Base-by-base conservation (phyloP, 108 stramenopile species). In the Chaetoceros tenuissimus region DNA sequence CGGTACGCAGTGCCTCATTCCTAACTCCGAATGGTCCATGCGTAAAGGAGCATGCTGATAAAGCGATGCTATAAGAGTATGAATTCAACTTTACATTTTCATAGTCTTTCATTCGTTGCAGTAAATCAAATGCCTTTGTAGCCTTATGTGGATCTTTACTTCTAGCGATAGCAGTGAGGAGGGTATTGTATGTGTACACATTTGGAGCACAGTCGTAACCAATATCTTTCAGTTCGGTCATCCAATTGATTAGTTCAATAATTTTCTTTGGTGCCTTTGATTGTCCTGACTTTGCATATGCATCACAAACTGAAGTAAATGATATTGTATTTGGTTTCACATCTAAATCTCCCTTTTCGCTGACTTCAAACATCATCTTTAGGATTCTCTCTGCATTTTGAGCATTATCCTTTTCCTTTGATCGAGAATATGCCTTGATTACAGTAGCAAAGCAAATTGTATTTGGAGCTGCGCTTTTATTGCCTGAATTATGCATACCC, bases 261-360 rank as follows among this genome's bases (percentile, higher is more conserved):
- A 40, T 13, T 13, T 40, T 40, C 34, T 40, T 40, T 10, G 13
- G 8, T 5, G 34, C 34, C 13, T 13, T 40, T 40, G 34, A 40
- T 10, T 40, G 8, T 10, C 49, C 49, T 10, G 24, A 25, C 23
- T 26, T 51, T 5, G 49, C 5, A 5, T 16, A 51, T 25, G 49
- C 49, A 51, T 51, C 25, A 16, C 23, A 25, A 26, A 51, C 49
- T 24, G 49, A 51, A 51, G 24, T 51, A 16, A 51, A 51, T 8
- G 10, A 51, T 25, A 51, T 51, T 24, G 49, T 51, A 16, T 51
- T 51, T 5, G 49, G 49, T 26, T 26, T 51, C 8, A 51, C 5
- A 16, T 51, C 49, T 24, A 10, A 10, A 10, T 51, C 16, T 51
- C 34, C 34, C 8, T 40, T 40, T 40, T 40, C 8, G 34, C 13